A percentile compares a stretch with the other conserved stretches of the same genome.
Evolutionary conservation across 805 yeast species (phyloP).

Genomic region (Wickerhamiella vanderwaltii): DNA sequence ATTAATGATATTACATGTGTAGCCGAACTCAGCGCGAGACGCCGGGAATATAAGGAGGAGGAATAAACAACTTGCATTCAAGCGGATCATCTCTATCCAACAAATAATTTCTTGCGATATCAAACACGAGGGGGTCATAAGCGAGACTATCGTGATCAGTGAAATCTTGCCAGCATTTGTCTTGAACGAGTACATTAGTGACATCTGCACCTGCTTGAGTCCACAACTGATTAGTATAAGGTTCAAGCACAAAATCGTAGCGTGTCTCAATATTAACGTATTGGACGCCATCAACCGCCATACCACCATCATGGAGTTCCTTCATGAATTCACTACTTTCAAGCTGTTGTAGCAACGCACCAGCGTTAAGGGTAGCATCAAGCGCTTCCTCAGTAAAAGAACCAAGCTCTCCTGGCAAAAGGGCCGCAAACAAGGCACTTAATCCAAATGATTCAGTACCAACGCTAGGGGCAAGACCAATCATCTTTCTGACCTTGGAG

Average conservation of each 20-base stretch:
- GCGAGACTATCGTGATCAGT: constrained; percentile 7
- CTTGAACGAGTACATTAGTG: constrained; percentile 5
- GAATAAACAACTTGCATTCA: neutral
- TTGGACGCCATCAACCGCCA: constrained; percentile 6
- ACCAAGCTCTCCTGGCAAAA: neutral
- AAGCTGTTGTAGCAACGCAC: constrained; percentile 2
- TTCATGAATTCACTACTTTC: neutral
- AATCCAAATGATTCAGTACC: constrained; percentile 2
- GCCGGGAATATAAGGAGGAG: too few relatives aligned
- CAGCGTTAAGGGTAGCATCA: constrained; percentile 1
- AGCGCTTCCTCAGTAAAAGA: neutral
- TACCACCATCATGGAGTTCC: constrained; percentile 4
- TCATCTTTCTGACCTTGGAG: constrained; percentile 1
- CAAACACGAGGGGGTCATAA: neutral
- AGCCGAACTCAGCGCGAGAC: too few relatives aligned
- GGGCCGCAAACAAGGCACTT: neutral
- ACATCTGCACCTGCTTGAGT: neutral
- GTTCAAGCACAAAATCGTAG: constrained; percentile 4
- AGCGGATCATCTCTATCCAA: neutral
- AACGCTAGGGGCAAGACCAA: constrained; percentile 4
- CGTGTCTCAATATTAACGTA: constrained; percentile 7
- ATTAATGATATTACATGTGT: too few relatives aligned
- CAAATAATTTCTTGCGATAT: constrained; percentile 5
- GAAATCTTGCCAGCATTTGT: neutral
- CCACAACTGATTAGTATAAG: constrained; percentile 4